Base-by-base conservation (phyloP, 192 early-diverging fungal species). In the Mortierella antarctica region DNA sequence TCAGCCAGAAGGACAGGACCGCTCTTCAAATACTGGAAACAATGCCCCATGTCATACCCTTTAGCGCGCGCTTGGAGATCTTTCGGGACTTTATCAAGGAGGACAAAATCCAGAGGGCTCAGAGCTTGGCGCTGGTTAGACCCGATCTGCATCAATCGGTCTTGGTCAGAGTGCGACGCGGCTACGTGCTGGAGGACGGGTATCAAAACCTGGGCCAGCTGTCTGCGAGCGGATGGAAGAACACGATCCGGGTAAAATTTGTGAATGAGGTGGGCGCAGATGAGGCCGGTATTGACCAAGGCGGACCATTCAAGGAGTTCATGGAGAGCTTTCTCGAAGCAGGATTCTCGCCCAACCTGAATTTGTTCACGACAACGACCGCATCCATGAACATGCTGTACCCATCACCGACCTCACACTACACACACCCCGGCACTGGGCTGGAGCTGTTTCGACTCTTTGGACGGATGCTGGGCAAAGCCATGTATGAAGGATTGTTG, bases 11-110 rank as follows among this genome's bases (percentile, higher is more conserved):
- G 47, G 86, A 87, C 46, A 55, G 70, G 31, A 71, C 86, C 6
- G 84, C 89, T 9, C 55, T 85, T 44, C 82, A 82, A n/a, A 85
- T 98, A 45, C 86, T 98, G 39, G 86, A 88, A 53, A 83, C 91
- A 47, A 92, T 98, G 48, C 95, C 97, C 1, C 97, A 96, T 85
- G 92, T 96, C 6, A 91, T 97, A 15, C 93, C 95, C 0, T 97
- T 98, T 70, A 90, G 89, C 53, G 90, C 89, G 40, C 90, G 97
- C 12, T 91, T 96, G n/a, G 86, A 89, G 13, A 88, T 98, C 41
- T 97, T 98, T 80, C 88, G 96, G 42, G 90, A 91, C 18, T 89
- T 91, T 76, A 86, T 97, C 62, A 71, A 74, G 13, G 80, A 85
- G 9, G 95, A 96, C 23, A 77, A 73, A 64, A 14, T 15, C 1